Evolutionary conservation across 176 grass and related monocot genomes (phyloP), one percentile per base, ranked within the genome.

Genomic region (Musa beccarii): DNA sequence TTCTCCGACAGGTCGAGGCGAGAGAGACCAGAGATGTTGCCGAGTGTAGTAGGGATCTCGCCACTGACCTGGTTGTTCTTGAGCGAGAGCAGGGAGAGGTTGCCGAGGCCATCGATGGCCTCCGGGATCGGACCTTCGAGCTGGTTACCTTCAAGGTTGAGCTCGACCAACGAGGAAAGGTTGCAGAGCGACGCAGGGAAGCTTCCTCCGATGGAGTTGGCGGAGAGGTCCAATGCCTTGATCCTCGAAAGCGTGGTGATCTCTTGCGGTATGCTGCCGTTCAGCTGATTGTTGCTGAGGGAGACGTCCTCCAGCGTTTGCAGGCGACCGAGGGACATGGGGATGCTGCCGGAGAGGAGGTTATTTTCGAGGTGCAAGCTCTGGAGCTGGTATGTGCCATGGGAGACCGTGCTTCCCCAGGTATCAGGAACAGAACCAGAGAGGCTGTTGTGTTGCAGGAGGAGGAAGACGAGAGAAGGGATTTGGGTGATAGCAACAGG

Each of bases 1-100:
- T 99, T 95, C 86, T 80, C 83, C 2, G 96, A 95, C 52, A 99
- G 67, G 75, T 99, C 96, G 43, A 99, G 63, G 50, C 74, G 69
- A 10, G 85, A 83, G 28, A 99, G 86, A 62, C 86, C 75, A 0
- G 86, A 79, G 49, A 99, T 83, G 71, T 92, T 94, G 16, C 96
- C 86, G 10, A 87, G 26, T 0, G 83, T 77, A 17, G 59, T 66
- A 13, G 96, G 91, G 75, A 99, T 95, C 61, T 88, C 71, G 22
- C 91, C 96, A 11, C 74, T 53, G 15, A 99, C 80, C 23, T 70
- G 79, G 72, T 93, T 93, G 20, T 67, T 85, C 59, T 70, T 62
- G 16, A 93, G 23, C n/a, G 87, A 89, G 23, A 93, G 85, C 29
- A 83, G 49, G 24, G 84, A 83, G 9, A 93, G 85, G 63, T 93